Conservation (phyloP, 306 rosid genomes). For the Elaeagnus macrophylla region DNA sequence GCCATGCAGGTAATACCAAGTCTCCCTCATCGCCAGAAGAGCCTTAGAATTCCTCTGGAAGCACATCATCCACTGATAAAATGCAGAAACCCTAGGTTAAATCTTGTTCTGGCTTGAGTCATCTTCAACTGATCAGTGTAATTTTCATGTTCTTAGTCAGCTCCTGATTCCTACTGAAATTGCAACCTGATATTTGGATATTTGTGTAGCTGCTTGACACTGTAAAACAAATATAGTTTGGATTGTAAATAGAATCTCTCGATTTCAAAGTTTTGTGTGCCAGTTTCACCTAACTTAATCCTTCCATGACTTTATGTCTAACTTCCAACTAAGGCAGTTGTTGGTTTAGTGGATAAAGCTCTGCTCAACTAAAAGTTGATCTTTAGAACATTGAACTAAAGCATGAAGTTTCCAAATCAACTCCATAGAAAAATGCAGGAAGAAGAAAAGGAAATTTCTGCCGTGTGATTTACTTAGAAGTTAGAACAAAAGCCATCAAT, state of each 20-base stretch:
- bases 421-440: no score
- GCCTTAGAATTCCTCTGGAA: constrained; percentile 34
- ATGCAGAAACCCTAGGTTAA: constrained; percentile 24
- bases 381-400: no score
- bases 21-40: constrained; percentile 22
- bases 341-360: no score
- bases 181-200: constrained; percentile 16
- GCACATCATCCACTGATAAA: constrained; percentile 37
- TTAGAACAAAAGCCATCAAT: no score
- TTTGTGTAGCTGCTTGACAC: constrained; percentile 7
- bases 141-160: constrained; percentile 5
- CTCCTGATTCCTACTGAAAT: constrained; percentile 12
- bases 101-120: constrained; percentile 18
- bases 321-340: no score
- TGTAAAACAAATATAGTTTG: constrained; percentile 24
- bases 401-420: no score
- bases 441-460: no score
- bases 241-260: constrained; percentile 40
- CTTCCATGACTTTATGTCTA: no score
- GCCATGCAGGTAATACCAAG: constrained; percentile 32
- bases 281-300: not conserved
- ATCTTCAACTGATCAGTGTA: constrained; percentile 11
- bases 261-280: constrained; percentile 18
- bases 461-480: no score
- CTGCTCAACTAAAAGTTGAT: no score